Conservation (phyloP, 345 rosid genomes). For the Balakata baccata region DNA sequence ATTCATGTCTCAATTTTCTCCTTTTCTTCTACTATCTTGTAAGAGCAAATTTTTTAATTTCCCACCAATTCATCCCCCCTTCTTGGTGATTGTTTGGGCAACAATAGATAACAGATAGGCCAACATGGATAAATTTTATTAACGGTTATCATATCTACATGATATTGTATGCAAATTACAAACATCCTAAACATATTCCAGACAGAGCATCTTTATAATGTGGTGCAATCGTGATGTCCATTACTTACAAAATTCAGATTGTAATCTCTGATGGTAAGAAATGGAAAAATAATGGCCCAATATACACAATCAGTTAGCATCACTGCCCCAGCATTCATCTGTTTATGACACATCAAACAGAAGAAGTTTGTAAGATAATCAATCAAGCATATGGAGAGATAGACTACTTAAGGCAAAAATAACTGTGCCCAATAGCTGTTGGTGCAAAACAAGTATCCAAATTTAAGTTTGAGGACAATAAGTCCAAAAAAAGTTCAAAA, state of each 20-base stretch:
- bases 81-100: too few relatives aligned
- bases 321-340: constrained; percentile 62
- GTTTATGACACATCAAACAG: constrained; percentile 21
- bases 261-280: constrained; percentile 50
- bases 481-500: constrained; percentile 4
- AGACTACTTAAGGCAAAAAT: not conserved
- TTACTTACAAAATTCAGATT: constrained; percentile 50
- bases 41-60: too few relatives aligned
- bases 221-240: not conserved
- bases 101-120: not conserved
- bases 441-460: not conserved
- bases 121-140: not conserved
- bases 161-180: not conserved
- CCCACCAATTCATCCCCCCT: too few relatives aligned
- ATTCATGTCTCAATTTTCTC: too few relatives aligned
- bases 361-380: constrained; percentile 8
- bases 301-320: constrained; percentile 60
- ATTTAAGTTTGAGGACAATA: constrained; percentile 5
- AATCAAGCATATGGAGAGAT: constrained; percentile 1
- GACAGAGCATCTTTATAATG: not conserved
- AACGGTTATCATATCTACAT: not conserved
- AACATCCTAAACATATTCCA: not conserved
- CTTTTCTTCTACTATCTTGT: too few relatives aligned
- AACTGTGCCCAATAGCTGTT: not conserved
- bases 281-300: constrained; percentile 67